Evolutionary conservation across 2,329 filamentous ascomycete genomes (phyloP).

Genomic region (Pyrenophora teres): DNA sequence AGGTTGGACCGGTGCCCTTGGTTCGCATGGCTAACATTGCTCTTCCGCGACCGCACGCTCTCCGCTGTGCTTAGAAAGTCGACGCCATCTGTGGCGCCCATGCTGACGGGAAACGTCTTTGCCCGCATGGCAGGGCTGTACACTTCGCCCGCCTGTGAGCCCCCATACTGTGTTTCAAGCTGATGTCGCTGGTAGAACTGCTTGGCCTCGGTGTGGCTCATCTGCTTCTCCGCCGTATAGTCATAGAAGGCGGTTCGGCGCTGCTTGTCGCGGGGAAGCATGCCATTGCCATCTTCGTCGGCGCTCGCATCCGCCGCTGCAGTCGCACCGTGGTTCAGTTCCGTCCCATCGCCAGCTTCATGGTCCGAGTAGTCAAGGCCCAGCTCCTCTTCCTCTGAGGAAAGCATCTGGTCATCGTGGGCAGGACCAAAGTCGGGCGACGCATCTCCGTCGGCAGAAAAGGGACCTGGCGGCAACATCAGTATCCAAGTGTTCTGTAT

Average conservation of each 20-base stretch:
- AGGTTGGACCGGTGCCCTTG: constrained; percentile 34
- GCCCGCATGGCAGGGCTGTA: constrained; percentile 51
- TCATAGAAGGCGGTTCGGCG: constrained; percentile 87
- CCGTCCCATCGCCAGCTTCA: constrained; percentile 23
- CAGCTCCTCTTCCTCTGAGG: constrained; percentile 45
- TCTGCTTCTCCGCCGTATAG: constrained; percentile 88
- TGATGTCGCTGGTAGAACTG: constrained; percentile 93
- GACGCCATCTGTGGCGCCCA: constrained; percentile 42
- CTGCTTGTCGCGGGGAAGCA: constrained; percentile 58
- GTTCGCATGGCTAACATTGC: constrained; percentile 39
- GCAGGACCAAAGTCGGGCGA: constrained; percentile 42
- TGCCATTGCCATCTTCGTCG: constrained; percentile 36
- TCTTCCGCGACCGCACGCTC: constrained; percentile 51
- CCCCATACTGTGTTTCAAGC: constrained; percentile 59
- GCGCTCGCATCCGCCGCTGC: constrained; percentile 27
- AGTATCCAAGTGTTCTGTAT: constrained; percentile 6
- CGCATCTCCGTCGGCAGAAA: constrained; percentile 42
- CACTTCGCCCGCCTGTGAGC: constrained; percentile 46
- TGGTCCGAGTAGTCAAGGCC: constrained; percentile 38
- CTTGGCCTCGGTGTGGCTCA: constrained; percentile 93
- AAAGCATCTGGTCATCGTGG: constrained; percentile 42
- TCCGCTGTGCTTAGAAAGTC: constrained; percentile 46
- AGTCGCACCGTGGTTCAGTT: constrained; percentile 26
- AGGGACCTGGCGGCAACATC: constrained; percentile 24
- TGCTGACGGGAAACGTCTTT: constrained; percentile 51